Evolutionary conservation across 2,329 filamentous ascomycete genomes (phyloP).

Genomic region (Penicillium capsulatum): DNA sequence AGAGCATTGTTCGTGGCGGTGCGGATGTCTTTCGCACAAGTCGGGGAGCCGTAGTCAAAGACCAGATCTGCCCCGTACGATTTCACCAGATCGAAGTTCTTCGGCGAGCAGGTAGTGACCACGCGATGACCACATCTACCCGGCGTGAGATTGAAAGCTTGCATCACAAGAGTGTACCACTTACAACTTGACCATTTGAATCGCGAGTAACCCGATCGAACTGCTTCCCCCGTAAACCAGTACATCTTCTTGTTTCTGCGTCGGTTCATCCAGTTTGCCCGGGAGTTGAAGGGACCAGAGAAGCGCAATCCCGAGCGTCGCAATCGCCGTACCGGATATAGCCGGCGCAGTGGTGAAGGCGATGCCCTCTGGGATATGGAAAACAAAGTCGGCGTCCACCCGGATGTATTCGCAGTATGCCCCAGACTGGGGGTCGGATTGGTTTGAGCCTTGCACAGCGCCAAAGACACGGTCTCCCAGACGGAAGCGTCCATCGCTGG

Average conservation of each 20-base stretch:
- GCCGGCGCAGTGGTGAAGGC: constrained; percentile 8
- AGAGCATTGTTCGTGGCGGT: constrained; percentile 33
- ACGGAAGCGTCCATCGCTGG: constrained; percentile 13
- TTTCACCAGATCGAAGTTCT: constrained; percentile 33
- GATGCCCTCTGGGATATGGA: constrained; percentile 15
- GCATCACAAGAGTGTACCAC: not conserved
- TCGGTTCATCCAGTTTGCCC: constrained; percentile 12
- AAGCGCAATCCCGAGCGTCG: constrained; percentile 21
- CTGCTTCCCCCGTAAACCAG: constrained; percentile 22
- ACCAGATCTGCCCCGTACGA: constrained; percentile 33
- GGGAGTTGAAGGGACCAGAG: constrained; percentile 23
- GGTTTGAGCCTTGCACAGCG: constrained; percentile 31
- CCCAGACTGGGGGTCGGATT: constrained; percentile 14
- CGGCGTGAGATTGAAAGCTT: not conserved
- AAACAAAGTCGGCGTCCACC: constrained; percentile 13
- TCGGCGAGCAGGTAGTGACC: constrained; percentile 35
- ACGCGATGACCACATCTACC: constrained; percentile 27
- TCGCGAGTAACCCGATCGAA: constrained; percentile 20
- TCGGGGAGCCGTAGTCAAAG: constrained; percentile 37
- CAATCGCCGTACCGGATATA: constrained; percentile 20
- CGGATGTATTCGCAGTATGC: constrained; percentile 21
- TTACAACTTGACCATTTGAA: constrained; percentile 23
- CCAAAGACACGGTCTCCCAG: constrained; percentile 39
- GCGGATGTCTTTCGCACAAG: constrained; percentile 30
- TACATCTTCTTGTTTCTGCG: constrained; percentile 11